Evolutionary conservation across 1,139 yeast genomes (phyloP).

Genomic region (Candida sp.): DNA sequence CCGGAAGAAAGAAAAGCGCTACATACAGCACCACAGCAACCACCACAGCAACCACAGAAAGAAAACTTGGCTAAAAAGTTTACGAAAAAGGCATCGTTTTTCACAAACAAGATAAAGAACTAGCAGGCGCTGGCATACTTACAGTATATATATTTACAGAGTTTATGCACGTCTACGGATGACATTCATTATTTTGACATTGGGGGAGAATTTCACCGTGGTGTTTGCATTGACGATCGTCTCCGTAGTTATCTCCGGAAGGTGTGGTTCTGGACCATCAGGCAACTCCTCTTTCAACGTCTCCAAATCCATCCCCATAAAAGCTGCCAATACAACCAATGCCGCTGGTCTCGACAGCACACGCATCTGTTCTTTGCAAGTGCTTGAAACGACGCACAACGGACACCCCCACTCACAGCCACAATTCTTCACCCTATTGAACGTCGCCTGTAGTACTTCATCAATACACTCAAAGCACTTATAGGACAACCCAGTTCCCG

Average conservation of each 20-base stretch:
- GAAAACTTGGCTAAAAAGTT: constrained; percentile 33
- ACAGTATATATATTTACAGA: background rate
- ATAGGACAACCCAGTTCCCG: constrained; percentile 79
- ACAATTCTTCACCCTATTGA: constrained; percentile 64
- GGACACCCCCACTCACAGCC: constrained; percentile 92
- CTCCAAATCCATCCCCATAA: constrained; percentile 53
- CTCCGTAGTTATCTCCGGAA: constrained; percentile 71
- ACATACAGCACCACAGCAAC: background rate
- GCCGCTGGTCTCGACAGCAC: constrained; percentile 93
- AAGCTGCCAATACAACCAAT: constrained; percentile 62
- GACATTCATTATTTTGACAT: constrained; percentile 60
- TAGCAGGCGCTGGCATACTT: background rate
- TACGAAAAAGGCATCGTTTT: constrained; percentile 36
- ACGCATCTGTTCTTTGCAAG: constrained; percentile 79
- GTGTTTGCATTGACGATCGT: constrained; percentile 61
- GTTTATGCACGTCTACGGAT: constrained; percentile 2
- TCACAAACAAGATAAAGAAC: constrained; percentile 24
- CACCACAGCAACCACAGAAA: constrained; percentile 16
- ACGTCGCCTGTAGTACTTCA: constrained; percentile 62
- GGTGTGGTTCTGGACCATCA: constrained; percentile 85
- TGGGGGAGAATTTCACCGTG: constrained; percentile 59
- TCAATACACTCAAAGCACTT: constrained; percentile 83
- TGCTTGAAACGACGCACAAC: constrained; percentile 77
- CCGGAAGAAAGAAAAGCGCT: background rate
- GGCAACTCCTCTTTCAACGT: constrained; percentile 43